Evolutionary conservation across 2,329 filamentous ascomycete genomes (phyloP), one percentile per base, ranked within the genome.

Genomic region (Leptographium wingfieldii): DNA sequence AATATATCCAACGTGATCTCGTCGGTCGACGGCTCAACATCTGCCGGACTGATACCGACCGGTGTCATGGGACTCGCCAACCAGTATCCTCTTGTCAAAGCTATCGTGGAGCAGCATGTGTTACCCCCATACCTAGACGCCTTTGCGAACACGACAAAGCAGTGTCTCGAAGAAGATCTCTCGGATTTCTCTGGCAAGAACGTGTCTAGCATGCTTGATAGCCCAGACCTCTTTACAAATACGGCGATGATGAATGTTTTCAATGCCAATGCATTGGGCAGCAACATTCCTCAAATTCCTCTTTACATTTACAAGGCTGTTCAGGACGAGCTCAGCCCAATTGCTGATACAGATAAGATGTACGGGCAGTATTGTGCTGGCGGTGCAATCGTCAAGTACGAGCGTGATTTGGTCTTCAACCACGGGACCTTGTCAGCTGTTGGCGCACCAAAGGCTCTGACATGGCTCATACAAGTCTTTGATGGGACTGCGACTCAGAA

Each of bases 241-340:
- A 66, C 69, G 1, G 60, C 66, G 5, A 62, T 71, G 22, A 57
- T 63, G 46, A 33, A 55, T 7, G 66, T 70, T 43, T 62, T 70
- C 57, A 62, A 69, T 33, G 59, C 63, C 7, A 69, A 73, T 52
- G 69, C 68, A 12, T 63, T 65, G 38, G 64, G 66, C 63, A 65
- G 65, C 25, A 72, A 72, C 29, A 67, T 72, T 5, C 77, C 77
- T 3, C 63, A 70, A 51, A 74, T 76, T 66, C 77, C 76, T 1
- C 35, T 79, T 1, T 74, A 74, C 57, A 68, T 76, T 1, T 78
- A 79, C 68, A 77, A 80, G 62, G 72, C 74, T 0, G 68, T 74
- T 52, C 55, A 67, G 6, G 77, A 80, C 59, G 71, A 77, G 62
- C 48, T 62, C 49, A 63, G 62, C 40, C 60, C 60, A 19, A 25